phyloP scores from a whole-genome alignment of 805 yeast genomes.

The Myxozyma geophila region DNA sequence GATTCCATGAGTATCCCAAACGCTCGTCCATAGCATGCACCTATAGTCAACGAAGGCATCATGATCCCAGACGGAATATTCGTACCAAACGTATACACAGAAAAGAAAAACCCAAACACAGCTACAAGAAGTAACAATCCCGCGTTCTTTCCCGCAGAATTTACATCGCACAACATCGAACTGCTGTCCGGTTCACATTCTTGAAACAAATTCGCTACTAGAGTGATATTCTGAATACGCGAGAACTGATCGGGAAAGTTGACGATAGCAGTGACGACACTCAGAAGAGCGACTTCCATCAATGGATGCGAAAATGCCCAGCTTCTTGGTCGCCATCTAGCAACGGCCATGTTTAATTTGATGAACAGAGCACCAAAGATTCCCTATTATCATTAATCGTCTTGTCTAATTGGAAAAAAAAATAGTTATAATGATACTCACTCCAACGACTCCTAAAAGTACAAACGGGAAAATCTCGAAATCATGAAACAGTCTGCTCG shows the following conservation, averaged over 20 bases:
- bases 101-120: conserved; percentile 60
- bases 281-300: conserved; percentile 56
- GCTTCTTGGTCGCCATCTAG: conserved; percentile 35
- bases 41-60: conserved; percentile 96
- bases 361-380: conserved; percentile 27
- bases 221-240: conserved; percentile 58
- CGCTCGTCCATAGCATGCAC: conserved; percentile 91
- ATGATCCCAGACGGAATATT: conserved; percentile 93
- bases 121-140: conserved; percentile 48
- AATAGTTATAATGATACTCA: conserved; percentile 58
- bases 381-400: conserved; percentile 21
- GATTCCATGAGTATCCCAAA: conserved; percentile 74
- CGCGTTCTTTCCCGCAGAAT: conserved; percentile 35
- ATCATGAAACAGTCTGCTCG: conserved; percentile 66
- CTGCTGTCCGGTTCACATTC: conserved; percentile 56
- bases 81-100: conserved; percentile 72
- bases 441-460: conserved; percentile 67
- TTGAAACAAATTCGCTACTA: conserved; percentile 66
- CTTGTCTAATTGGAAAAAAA: conserved; percentile 56
- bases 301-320: conserved; percentile 43
- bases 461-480: conserved; percentile 75
- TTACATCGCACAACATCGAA: conserved; percentile 5
- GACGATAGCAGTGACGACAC: conserved; percentile 57
- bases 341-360: conserved; percentile 34
- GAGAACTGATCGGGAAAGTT: conserved; percentile 62